These are phyloP conservation scores for Apophysomyces elegans DNA, from an alignment of 371 early-diverging fungal genomes.

Conservation along the genomic window DNA sequence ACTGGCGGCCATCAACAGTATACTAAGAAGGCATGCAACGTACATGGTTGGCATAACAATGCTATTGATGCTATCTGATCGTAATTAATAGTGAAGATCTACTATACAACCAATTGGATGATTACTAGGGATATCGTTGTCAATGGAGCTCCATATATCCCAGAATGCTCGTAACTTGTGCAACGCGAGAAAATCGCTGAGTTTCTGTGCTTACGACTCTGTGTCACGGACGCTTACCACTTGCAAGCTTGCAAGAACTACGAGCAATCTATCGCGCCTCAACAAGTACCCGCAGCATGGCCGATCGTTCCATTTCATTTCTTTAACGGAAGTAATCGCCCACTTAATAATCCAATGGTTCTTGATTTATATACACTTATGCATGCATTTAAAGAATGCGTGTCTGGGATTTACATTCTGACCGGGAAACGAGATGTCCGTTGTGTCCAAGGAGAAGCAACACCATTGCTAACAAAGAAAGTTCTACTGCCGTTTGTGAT, in stretches of 20 bases:
- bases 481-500: no score
- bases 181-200: background rate
- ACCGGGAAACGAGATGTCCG: background rate
- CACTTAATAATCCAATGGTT: background rate
- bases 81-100: background rate
- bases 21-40: conserved; percentile 24
- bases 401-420: background rate
- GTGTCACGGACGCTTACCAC: conserved; percentile 15
- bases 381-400: background rate
- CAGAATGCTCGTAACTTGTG: conserved; percentile 27
- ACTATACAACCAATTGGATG: background rate
- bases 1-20: conserved; percentile 22
- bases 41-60: conserved; percentile 30
- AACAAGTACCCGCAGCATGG: background rate
- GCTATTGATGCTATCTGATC: conserved; percentile 9
- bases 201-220: background rate
- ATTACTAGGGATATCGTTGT: conserved; percentile 29
- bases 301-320: background rate
- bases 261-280: conserved; percentile 17
- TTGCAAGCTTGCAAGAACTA: conserved; percentile 24
- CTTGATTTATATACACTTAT: background rate
- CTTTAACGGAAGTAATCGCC: background rate
- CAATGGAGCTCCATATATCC: conserved; percentile 32
- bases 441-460: background rate
- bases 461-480: no score